Percentiles rank a stretch among this genome's conserved stretches.
Evolutionary conservation across 2,329 filamentous ascomycete species (phyloP).

Genomic region (Cladosporium sp.): DNA sequence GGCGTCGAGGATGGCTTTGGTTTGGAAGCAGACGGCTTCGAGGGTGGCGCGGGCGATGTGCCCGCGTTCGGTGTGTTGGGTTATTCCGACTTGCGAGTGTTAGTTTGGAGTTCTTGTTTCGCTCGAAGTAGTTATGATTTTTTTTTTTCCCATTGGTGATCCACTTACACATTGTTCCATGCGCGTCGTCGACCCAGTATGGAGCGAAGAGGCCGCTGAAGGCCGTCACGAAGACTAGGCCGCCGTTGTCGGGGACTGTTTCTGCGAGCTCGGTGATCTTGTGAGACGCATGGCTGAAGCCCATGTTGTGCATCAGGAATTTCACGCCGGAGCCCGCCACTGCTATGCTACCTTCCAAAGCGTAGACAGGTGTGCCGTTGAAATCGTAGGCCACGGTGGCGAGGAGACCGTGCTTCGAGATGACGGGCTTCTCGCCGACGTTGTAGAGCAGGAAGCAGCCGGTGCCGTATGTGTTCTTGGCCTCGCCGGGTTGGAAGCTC

Average conservation of each 20-base stretch:
- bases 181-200: slow-evolving; percentile 92
- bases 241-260: slow-evolving; percentile 73
- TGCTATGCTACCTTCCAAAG: slow-evolving; percentile 77
- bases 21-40: slow-evolving; percentile 86
- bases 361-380: slow-evolving; percentile 70
- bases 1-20: slow-evolving; percentile 83
- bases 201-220: slow-evolving; percentile 90
- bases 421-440: slow-evolving; percentile 79
- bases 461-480: slow-evolving; percentile 91
- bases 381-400: slow-evolving; percentile 89
- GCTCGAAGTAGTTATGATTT: no score
- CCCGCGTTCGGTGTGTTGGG: slow-evolving; percentile 73
- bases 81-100: slow-evolving; percentile 35
- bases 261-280: slow-evolving; percentile 67
- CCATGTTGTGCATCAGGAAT: slow-evolving; percentile 56
- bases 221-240: slow-evolving; percentile 82
- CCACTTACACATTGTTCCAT: slow-evolving; percentile 75
- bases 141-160: no score
- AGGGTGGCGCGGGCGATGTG: slow-evolving; percentile 84
- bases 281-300: slow-evolving; percentile 63
- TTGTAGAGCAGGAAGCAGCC: slow-evolving; percentile 91
- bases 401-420: slow-evolving; percentile 79
- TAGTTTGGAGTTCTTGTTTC: background rate
- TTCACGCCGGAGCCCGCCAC: slow-evolving; percentile 68
- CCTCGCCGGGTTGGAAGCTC: slow-evolving; percentile 76